A percentile compares a stretch with the other conserved stretches of the same genome.
Evolutionary conservation across 2,329 filamentous ascomycete genomes (phyloP).

Genomic region (Incumbomyces delicatus): DNA sequence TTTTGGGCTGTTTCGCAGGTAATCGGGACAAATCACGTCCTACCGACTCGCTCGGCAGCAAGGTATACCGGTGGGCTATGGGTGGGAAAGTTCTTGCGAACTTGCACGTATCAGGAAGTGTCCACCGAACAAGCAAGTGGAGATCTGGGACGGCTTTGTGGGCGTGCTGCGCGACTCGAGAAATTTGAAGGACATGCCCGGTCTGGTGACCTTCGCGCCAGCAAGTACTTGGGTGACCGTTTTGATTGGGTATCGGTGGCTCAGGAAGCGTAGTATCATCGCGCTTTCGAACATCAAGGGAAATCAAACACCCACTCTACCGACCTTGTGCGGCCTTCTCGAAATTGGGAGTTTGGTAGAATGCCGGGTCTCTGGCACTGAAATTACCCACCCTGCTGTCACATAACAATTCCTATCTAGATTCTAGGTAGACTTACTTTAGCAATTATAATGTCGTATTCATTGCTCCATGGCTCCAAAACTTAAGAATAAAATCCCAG

Average conservation of each 20-base stretch:
- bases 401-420: no score
- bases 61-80: constrained; percentile 45
- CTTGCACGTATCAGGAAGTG: constrained; percentile 46
- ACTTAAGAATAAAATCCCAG: no score
- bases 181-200: constrained; percentile 45
- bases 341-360: no score
- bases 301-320: no score
- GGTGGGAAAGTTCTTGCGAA: constrained; percentile 46
- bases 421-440: no score
- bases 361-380: no score
- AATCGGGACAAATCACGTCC: constrained; percentile 47
- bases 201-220: constrained; percentile 41
- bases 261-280: neutral
- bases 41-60: constrained; percentile 40
- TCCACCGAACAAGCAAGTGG: constrained; percentile 35
- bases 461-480: no score
- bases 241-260: constrained; percentile 34
- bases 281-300: neutral
- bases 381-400: no score
- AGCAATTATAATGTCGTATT: no score
- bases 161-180: constrained; percentile 40
- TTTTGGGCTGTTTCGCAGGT: constrained; percentile 26
- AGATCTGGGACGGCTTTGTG: constrained; percentile 40
- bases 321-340: no score
- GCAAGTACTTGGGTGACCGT: constrained; percentile 33